Percentiles rank a stretch among this genome's conserved stretches.
Conservation (phyloP, 2,329 filamentous ascomycete species). For the Aspergillus nomiae region DNA sequence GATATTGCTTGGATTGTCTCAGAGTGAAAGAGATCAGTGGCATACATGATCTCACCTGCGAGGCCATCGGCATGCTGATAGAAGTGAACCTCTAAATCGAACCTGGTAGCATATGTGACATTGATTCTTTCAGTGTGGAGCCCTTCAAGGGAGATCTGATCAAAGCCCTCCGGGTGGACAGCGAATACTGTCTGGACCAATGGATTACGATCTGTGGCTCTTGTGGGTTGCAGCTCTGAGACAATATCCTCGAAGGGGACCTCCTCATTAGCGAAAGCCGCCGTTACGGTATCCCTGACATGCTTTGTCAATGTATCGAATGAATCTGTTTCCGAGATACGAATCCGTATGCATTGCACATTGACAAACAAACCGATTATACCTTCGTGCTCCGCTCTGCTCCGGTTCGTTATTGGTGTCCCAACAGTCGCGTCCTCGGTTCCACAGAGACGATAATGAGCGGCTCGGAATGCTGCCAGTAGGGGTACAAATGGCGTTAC, state of each 20-base stretch:
- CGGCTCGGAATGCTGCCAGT: not conserved
- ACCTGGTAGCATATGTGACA: not conserved
- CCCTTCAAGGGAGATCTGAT: not conserved
- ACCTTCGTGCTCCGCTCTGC: slow-evolving; percentile 1
- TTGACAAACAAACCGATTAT: slow-evolving; percentile 12
- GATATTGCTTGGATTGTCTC: slow-evolving; percentile 4
- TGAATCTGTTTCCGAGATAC: not conserved
- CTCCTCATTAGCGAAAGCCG: slow-evolving; percentile 5
- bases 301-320: slow-evolving; percentile 7
- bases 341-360: slow-evolving; percentile 9
- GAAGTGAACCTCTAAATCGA: slow-evolving; percentile 12
- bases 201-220: slow-evolving; percentile 7
- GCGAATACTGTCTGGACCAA: slow-evolving; percentile 9
- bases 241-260: slow-evolving; percentile 11
- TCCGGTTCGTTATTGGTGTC: slow-evolving; percentile 5
- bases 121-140: slow-evolving; percentile 4
- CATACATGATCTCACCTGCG: slow-evolving; percentile 3
- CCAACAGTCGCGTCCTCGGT: slow-evolving; percentile 7
- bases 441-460: slow-evolving; percentile 11
- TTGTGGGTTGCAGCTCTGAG: not conserved
- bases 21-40: slow-evolving; percentile 4
- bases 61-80: slow-evolving; percentile 2
- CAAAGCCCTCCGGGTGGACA: slow-evolving; percentile 1
- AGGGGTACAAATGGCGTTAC: no score
- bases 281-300: not conserved